Evolutionary conservation across 768 basidiomycete species (phyloP), one percentile per base, ranked within the genome.

Genomic region (Psilocybe cubensis): DNA sequence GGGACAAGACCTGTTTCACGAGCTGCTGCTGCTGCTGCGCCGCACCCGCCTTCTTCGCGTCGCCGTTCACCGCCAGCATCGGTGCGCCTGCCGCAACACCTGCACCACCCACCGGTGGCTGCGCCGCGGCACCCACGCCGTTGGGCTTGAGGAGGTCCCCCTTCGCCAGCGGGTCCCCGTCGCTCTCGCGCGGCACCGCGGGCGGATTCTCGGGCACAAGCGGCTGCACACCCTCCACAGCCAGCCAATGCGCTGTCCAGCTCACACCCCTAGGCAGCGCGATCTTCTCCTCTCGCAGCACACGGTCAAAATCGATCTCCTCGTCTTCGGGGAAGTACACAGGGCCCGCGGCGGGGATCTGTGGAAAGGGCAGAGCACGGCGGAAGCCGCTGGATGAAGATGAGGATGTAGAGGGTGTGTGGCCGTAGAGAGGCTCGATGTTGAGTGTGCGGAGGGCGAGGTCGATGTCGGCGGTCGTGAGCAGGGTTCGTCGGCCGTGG

Each of bases 211-310:
- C 94, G 11, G 93, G 92, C 48, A 96, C 91, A n/a, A 94, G 83
- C 0, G 96, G 96, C 67, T 98, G 97, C 11, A 99, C 91, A 23
- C 97, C 97, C 65, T 99, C 97, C 35, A 99, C 94, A 0, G 96
- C 96, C 28, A 99, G 81, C 97, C 97, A 99, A 69, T 99, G 97
- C 2, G 97, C 96, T 0, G 88, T 90, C 89, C 92, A 96, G 63
- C 80, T 86, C 54, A 92, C 87, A 40, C 88, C 89, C 64, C 89
- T 87, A 0, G 94, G 92, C 7, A 95, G 74, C 1, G 83, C 78
- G 31, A 94, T 87, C 71, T 94, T 90, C 70, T 94, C 92, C 65
- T 93, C 91, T 53, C 91, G 84, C 40, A 98, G 74, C 9, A 95
- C 87, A 52, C 88, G 92, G 68, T 96, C 92, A 65, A 99, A 94